Evolutionary conservation across 768 basidiomycete species (phyloP), one percentile per base, ranked within the genome.

Genomic region (Gyrodon lividus): DNA sequence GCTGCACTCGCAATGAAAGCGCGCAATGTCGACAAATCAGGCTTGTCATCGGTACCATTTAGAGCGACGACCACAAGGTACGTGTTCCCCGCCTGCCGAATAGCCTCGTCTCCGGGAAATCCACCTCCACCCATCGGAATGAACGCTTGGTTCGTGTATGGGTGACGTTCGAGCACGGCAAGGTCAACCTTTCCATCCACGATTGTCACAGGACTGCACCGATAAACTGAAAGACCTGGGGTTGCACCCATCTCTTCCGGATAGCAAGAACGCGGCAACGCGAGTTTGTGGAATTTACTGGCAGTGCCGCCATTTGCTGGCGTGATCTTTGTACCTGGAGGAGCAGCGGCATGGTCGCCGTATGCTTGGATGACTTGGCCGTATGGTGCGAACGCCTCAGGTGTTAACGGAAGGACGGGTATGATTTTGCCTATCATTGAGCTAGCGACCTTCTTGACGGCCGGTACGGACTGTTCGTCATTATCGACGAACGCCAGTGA

Each of bases 291-390:
- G 72, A 89, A 98, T 70, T 99, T 99, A 60, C 70, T 77, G 0
- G 97, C 97, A 3, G 92, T 91, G 37, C 91, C 93, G 56, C 81
- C 86, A 69, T 98, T 98, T 24, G 92, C 94, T 16, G 79, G 72
- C 3, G 92, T 92, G 47, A 92, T 79, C 60, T 80, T 83, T 34
- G 81, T 79, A 8, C 78, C 82, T 45, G 80, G 82, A 1, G 92
- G 86, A 5, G 81, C 86, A 12, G 84, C 78, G 13, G 79, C 67
- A 38, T 79, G 75, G 61, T 89, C 82, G 1, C 76, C 73, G 66
- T 89, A 97, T 2, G 87, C 93, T 72, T 98, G 92, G 43, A 98
- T 78, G 48, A 98, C 94, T 60, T 90, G 79, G 0, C 97, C 97
- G 70, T 87, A 99, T 0, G 90, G 81, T 19, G 81, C 79, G 69